Evolutionary conservation across 345 rosid genomes (phyloP).

Genomic region (Gossypium bickii): DNA sequence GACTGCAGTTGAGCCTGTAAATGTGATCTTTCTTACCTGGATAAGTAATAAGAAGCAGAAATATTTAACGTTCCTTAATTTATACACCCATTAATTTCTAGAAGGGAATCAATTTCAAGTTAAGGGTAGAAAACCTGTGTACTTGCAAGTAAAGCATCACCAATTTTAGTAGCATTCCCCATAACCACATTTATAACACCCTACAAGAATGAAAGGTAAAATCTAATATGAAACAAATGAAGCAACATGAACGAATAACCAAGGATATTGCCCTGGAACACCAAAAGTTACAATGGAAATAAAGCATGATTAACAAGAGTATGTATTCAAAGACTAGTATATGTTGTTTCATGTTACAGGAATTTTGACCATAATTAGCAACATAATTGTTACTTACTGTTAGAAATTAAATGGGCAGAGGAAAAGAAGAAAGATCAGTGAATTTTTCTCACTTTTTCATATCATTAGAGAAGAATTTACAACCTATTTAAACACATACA

Average conservation of each 20-base stretch:
- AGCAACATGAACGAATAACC: slow-evolving; percentile 1
- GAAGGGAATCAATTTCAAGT: slow-evolving; percentile 9
- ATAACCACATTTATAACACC: slow-evolving; percentile 80
- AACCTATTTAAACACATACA: no score
- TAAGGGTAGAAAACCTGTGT: slow-evolving; percentile 50
- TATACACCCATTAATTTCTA: not conserved
- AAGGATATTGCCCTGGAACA: not conserved
- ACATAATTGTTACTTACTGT: no score
- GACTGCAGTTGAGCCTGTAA: slow-evolving; percentile 94
- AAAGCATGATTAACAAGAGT: no score
- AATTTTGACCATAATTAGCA: no score
- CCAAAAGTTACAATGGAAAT: not conserved
- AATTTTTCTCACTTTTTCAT: no score
- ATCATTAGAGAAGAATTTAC: no score
- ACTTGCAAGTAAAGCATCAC: slow-evolving; percentile 75
- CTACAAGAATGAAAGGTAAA: slow-evolving; percentile 34
- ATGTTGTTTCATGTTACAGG: no score
- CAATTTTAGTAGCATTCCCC: slow-evolving; percentile 90
- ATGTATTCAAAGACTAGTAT: no score
- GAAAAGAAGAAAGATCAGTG: no score
- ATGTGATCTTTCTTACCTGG: slow-evolving; percentile 89
- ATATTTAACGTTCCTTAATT: not conserved
- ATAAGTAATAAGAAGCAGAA: slow-evolving; percentile 22
- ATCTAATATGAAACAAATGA: slow-evolving; percentile 10
- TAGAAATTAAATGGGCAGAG: no score